A percentile compares a stretch with the other conserved stretches of the same genome.
Conservation (phyloP, 257 asterid genomes). For the Primulina huaijiensis region DNA sequence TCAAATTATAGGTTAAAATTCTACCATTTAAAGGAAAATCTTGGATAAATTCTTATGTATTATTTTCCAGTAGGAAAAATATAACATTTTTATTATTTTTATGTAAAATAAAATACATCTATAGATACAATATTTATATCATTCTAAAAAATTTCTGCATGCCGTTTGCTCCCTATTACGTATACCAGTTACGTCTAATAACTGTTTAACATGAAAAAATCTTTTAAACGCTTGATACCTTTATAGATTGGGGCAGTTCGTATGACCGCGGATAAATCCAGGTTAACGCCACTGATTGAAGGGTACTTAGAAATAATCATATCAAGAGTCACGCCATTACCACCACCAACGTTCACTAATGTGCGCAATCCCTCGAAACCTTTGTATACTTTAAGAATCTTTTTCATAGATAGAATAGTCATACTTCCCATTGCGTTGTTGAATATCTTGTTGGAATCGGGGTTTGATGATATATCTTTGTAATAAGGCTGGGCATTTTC, state of each 20-base stretch:
- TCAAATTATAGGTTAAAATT: no score
- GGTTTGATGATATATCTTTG: conserved; percentile 26
- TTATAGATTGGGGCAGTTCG: conserved; percentile 37
- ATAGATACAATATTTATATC: no score
- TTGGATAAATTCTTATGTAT: no score
- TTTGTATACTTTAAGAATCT: conserved; percentile 29
- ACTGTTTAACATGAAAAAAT: no score
- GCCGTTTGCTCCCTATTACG: no score
- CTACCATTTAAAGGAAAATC: no score
- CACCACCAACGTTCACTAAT: conserved; percentile 48
- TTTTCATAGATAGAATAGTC: conserved; percentile 26
- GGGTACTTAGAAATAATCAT: conserved; percentile 37
- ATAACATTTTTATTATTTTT: no score
- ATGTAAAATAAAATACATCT: no score
- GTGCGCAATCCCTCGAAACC: conserved; percentile 35
- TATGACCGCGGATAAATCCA: conserved; percentile 40
- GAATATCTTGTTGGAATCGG: conserved; percentile 30
- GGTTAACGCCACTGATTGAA: conserved; percentile 35
- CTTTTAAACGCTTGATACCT: conserved; percentile 20
- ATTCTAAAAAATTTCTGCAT: no score
- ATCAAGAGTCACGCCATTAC: conserved; percentile 36
- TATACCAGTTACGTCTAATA: no score
- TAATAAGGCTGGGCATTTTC: conserved; percentile 35
- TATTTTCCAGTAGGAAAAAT: no score
- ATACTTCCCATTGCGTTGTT: conserved; percentile 35